A percentile compares a stretch with the other conserved stretches of the same genome.
These are phyloP conservation scores for Russula dissimulans DNA, from an alignment of 768 basidiomycete species.

Conservation along the genomic window DNA sequence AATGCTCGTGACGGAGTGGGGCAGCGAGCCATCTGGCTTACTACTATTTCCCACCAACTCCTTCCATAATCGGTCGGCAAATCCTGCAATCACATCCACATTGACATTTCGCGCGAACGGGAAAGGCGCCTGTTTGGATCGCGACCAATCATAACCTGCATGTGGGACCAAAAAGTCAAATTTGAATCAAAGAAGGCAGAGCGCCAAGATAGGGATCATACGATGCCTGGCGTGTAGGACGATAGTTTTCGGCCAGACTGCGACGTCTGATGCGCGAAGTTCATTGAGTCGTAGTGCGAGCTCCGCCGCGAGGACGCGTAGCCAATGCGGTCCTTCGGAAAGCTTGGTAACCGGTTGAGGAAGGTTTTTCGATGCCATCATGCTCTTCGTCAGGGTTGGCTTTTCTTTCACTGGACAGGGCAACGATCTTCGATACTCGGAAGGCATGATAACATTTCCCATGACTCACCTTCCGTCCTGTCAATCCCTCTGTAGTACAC, in stretches of 20 bases:
- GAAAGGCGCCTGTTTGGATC: constrained; percentile 77
- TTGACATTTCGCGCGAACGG: constrained; percentile 70
- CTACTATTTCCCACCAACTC: constrained; percentile 53
- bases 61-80: constrained; percentile 78
- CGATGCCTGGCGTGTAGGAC: constrained; percentile 73
- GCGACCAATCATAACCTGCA: constrained; percentile 8
- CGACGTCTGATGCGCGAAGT: constrained; percentile 59
- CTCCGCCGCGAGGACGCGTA: constrained; percentile 85
- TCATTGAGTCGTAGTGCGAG: constrained; percentile 78
- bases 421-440: background rate
- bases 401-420: constrained; percentile 69
- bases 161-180: background rate
- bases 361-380: constrained; percentile 95
- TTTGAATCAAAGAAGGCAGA: background rate
- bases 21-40: constrained; percentile 26
- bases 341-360: constrained; percentile 64
- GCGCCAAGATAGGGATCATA: constrained; percentile 19
- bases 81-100: constrained; percentile 65
- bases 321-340: constrained; percentile 81
- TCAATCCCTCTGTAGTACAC: constrained; percentile 64
- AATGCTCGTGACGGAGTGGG: constrained; percentile 64
- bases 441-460: background rate
- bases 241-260: constrained; percentile 88
- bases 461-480: constrained; percentile 62
- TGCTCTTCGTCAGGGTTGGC: constrained; percentile 72